A percentile compares a stretch with the other conserved stretches of the same genome.
phyloP scores from a whole-genome alignment of 2,329 filamentous ascomycete genomes.

The Coniochaeta hoffmannii region DNA sequence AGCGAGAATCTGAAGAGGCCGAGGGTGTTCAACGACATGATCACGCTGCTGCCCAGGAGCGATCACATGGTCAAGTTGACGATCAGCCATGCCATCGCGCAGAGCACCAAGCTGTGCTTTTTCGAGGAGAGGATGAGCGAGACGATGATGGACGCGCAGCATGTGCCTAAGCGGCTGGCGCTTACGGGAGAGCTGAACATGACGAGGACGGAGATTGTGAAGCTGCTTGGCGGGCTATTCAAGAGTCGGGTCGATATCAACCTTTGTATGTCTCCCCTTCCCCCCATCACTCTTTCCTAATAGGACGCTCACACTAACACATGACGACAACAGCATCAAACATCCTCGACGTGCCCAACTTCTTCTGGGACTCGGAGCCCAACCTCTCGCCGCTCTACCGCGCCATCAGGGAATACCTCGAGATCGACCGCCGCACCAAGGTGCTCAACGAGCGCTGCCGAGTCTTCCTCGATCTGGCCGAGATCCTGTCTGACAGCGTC shows the following conservation, averaged over 20 bases:
- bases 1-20: conserved; percentile 78
- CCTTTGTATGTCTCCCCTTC: conserved; percentile 60
- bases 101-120: conserved; percentile 92
- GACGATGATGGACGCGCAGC: conserved; percentile 88
- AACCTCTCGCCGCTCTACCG: conserved; percentile 90
- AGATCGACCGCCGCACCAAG: conserved; percentile 92
- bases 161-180: conserved; percentile 83
- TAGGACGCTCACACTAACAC: conserved; percentile 6
- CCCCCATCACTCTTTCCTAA: background rate
- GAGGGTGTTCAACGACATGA: conserved; percentile 98
- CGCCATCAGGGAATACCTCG: conserved; percentile 92
- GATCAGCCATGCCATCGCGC: conserved; percentile 94
- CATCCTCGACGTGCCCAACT: conserved; percentile 90
- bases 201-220: conserved; percentile 85
- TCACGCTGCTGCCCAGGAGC: conserved; percentile 78
- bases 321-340: conserved; percentile 63
- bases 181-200: conserved; percentile 86
- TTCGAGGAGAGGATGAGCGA: conserved; percentile 95
- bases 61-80: conserved; percentile 99
- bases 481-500: conserved; percentile 88
- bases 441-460: conserved; percentile 95
- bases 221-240: conserved; percentile 83
- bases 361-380: conserved; percentile 97
- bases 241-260: conserved; percentile 96
- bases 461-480: conserved; percentile 92